Evolutionary conservation across 2,329 filamentous ascomycete genomes (phyloP), one percentile per base, ranked within the genome.

Genomic region (Aspergillus pseudotamarii): DNA sequence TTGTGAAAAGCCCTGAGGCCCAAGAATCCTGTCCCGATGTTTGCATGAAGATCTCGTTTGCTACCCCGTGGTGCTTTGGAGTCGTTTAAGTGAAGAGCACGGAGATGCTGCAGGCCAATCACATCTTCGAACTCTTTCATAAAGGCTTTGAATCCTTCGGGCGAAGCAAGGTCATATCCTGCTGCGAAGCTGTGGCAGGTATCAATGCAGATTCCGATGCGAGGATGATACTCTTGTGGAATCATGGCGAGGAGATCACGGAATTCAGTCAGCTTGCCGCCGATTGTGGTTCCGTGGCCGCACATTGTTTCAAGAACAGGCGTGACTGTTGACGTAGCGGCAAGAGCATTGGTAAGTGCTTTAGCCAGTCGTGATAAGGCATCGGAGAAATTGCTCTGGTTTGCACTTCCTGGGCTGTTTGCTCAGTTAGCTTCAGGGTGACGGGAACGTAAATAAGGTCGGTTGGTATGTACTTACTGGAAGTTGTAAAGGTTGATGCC

Each of bases 241-340:
- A 98, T 87, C 10, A 88, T 83, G 16, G 85, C 85, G 69, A 99
- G 96, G 67, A 97, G 92, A 72, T 93, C 91, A 14, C 90, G 85
- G 54, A 99, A 85, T 71, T 99, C 94, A 75, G 94, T 89, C 75
- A 97, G 96, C 1, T 86, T 89, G 19, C 88, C 89, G 34, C 95
- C 95, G 58, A 99, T 88, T 5, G 96, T 89, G 71, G 95, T 97
- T 58, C 94, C 94, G 60, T 88, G 86, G 3, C 93, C 92, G 1
- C 94, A 95, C 94, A 98, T 98, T 65, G 96, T 98, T 79, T 99
- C 95, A 4, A 99, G 82, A 0, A 98, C 85, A 0, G 94, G 95
- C 41, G 94, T 84, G 1, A 97, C 94, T 1, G 83, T 85, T 46
- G 83, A 85, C 0, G 92, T 96, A 62, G 90, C 91, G 60, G 85